phyloP scores from a whole-genome alignment of 495 filamentous ascomycete species.

The Lasiosphaeria miniovina region DNA sequence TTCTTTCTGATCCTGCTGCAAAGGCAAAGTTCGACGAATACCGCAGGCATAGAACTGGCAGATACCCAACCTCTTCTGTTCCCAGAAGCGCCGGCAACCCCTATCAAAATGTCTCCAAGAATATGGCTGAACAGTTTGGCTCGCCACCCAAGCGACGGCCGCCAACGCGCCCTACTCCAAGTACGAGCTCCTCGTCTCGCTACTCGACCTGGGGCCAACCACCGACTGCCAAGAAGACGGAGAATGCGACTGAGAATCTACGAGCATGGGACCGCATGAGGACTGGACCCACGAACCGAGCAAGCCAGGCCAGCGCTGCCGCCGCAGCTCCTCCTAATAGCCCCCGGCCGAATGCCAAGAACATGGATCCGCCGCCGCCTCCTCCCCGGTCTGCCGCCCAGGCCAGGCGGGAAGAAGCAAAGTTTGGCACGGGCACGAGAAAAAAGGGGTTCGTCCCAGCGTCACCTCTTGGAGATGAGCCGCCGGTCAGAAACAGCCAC shows the following conservation, averaged over 20 bases:
- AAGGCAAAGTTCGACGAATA: conserved; percentile 76
- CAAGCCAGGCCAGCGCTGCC: conserved; percentile 6
- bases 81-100: conserved; percentile 47
- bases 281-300: conserved; percentile 15
- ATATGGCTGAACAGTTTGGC: conserved; percentile 25
- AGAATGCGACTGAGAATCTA: conserved; percentile 56
- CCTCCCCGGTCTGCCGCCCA: conserved; percentile 44
- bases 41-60: conserved; percentile 38
- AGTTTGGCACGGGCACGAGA: conserved; percentile 41
- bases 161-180: conserved; percentile 29
- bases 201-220: conserved; percentile 32
- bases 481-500: conserved; percentile 42
- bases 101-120: conserved; percentile 46
- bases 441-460: conserved; percentile 37
- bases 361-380: conserved; percentile 14
- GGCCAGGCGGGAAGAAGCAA: conserved; percentile 41
- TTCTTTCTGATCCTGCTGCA: conserved; percentile 65
- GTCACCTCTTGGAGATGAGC: conserved; percentile 45
- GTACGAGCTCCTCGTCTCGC: conserved; percentile 11
- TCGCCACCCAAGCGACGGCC: conserved; percentile 48
- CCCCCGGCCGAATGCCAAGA: conserved; percentile 13
- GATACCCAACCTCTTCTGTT: conserved; percentile 42
- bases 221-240: conserved; percentile 49
- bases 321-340: conserved; percentile 11
- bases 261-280: conserved; percentile 70